Percentiles rank a stretch among this genome's conserved stretches.
Conservation (phyloP, 1,284 basidiomycete genomes). For the Boletus semigastroideus region DNA sequence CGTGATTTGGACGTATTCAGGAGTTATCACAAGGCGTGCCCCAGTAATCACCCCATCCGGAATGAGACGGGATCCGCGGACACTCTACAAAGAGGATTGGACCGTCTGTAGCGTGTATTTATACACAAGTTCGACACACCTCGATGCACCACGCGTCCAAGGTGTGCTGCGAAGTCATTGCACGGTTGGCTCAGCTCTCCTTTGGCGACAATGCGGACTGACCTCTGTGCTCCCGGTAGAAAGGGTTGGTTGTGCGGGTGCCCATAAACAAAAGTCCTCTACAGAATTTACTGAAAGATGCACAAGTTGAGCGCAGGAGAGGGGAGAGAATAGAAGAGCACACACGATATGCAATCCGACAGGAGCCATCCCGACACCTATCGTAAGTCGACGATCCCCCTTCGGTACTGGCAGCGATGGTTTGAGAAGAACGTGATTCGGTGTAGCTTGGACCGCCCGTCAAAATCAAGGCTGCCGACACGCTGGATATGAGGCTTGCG, state of each 20-base stretch:
- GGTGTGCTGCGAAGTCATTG: slow-evolving; percentile 43
- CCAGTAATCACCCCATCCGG: slow-evolving; percentile 71
- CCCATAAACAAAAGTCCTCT: slow-evolving; percentile 60
- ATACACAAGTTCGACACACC: slow-evolving; percentile 30
- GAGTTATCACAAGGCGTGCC: slow-evolving; percentile 71
- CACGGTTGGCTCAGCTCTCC: slow-evolving; percentile 12
- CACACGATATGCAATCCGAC: slow-evolving; percentile 67
- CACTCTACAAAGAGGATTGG: slow-evolving; percentile 32
- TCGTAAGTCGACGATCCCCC: slow-evolving; percentile 67
- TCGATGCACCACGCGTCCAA: slow-evolving; percentile 72
- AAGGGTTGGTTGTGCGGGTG: slow-evolving; percentile 56
- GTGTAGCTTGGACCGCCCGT: slow-evolving; percentile 37
- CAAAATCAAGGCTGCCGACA: slow-evolving; percentile 19
- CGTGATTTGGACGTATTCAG: slow-evolving; percentile 69
- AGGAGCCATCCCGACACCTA: slow-evolving; percentile 59
- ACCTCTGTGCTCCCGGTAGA: slow-evolving; percentile 61
- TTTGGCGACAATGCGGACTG: slow-evolving; percentile 15
- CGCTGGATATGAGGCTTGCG: slow-evolving; percentile 21
- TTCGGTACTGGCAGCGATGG: slow-evolving; percentile 40
- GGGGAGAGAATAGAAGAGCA: slow-evolving; percentile 2
- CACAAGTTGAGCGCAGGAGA: slow-evolving; percentile 1
- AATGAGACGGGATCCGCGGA: slow-evolving; percentile 71
- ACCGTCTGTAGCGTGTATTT: background rate
- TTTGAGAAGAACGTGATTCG: slow-evolving; percentile 37
- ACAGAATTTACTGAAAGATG: slow-evolving; percentile 52